Percentiles rank a stretch among this genome's conserved stretches.
Conservation (phyloP, 2,329 filamentous ascomycete species). For the Trichophyton mentagrophytes region DNA sequence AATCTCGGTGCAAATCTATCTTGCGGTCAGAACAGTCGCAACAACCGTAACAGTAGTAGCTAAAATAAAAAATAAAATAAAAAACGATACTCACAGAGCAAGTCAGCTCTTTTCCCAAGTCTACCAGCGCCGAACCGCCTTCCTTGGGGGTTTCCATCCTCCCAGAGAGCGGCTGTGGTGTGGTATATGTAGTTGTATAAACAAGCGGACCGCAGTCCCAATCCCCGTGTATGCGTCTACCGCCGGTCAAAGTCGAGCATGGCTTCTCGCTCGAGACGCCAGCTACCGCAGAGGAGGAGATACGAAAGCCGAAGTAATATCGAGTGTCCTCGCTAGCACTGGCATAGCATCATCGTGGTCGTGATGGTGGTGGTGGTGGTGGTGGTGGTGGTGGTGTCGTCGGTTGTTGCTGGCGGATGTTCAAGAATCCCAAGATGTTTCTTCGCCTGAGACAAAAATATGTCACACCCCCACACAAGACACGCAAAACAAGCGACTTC, state of each 20-base stretch:
- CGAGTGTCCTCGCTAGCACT: neutral
- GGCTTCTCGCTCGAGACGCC: neutral
- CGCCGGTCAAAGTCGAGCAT: neutral
- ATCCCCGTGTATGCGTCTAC: neutral
- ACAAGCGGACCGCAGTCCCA: neutral
- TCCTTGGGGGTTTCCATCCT: neutral
- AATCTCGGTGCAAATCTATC: constrained; percentile 88
- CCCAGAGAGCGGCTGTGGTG: neutral
- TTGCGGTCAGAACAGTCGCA: neutral
- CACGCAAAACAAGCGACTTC: neutral
- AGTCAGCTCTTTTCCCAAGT: constrained; percentile 85
- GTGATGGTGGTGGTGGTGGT: neutral
- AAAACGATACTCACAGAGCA: constrained; percentile 59
- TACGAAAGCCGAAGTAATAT: neutral
- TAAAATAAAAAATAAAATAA: neutral
- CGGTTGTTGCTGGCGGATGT: neutral
- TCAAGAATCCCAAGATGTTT: neutral
- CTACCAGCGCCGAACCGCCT: constrained; percentile 31
- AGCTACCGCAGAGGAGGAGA: neutral
- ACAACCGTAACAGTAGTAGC: neutral
- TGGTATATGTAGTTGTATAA: neutral
- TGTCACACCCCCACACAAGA: neutral
- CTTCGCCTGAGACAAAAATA: neutral
- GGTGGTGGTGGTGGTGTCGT: neutral
- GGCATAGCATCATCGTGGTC: neutral